A percentile compares a stretch with the other conserved stretches of the same genome.
These are phyloP conservation scores for Zygoascus hellenicus DNA, from an alignment of 1,139 yeast species.

Conservation along the genomic window DNA sequence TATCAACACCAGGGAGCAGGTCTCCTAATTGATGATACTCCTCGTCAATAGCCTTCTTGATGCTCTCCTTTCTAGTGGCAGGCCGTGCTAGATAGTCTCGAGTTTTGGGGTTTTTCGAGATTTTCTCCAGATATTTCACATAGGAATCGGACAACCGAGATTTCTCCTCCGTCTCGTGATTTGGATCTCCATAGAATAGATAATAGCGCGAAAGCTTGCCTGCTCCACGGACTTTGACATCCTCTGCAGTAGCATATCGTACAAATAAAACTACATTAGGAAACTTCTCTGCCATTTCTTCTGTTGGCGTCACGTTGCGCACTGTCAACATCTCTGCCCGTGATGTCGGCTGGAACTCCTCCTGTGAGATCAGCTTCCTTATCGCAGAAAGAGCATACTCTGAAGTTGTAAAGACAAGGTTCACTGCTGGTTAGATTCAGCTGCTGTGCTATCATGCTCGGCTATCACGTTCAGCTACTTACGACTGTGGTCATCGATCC, in stretches of 20 bases:
- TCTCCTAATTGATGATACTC: constrained; percentile 7
- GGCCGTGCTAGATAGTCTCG: constrained; percentile 4
- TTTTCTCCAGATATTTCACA: constrained; percentile 17
- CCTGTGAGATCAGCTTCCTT: constrained; percentile 17
- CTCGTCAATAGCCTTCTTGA: constrained; percentile 2
- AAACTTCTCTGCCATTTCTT: background rate
- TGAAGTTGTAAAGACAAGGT: constrained; percentile 46
- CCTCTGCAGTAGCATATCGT: constrained; percentile 50
- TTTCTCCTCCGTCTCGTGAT: constrained; percentile 32
- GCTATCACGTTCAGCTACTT: constrained; percentile 10
- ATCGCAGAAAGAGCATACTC: constrained; percentile 43
- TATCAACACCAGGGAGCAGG: constrained; percentile 9
- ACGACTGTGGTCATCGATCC: constrained; percentile 62
- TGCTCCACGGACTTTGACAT: constrained; percentile 55
- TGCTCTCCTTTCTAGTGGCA: background rate
- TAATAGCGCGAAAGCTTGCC: constrained; percentile 60
- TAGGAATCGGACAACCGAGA: constrained; percentile 21
- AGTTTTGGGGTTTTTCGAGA: constrained; percentile 8
- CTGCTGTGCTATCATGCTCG: background rate
- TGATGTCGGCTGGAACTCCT: constrained; percentile 22
- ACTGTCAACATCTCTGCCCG: constrained; percentile 28
- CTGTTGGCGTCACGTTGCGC: constrained; percentile 31
- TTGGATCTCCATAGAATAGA: constrained; percentile 70
- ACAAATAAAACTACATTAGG: constrained; percentile 24
- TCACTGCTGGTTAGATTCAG: constrained; percentile 29